Evolutionary conservation across 495 filamentous ascomycete genomes (phyloP), one percentile per base, ranked within the genome.

Genomic region (Xylaria cubensis): DNA sequence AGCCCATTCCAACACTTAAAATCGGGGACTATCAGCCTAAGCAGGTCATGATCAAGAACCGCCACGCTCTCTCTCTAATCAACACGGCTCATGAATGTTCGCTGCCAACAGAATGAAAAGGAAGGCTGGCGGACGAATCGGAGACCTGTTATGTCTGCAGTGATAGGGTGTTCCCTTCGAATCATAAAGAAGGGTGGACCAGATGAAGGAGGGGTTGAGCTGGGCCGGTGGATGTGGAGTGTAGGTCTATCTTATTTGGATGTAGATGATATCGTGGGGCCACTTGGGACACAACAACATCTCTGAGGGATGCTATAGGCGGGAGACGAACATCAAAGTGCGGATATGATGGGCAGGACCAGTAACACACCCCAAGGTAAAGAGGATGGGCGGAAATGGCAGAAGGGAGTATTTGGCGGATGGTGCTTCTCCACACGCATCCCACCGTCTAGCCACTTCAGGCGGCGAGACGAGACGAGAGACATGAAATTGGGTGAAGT

Each of bases 141-240:
- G 76, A 72, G 73, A 73, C 19, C 75, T 74, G 76, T 67, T 73
- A 73, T 67, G 74, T 70, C 76, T 74, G 77, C 77, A 75, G 76
- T 71, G 69, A 75, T 73, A 73, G 73, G 65, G 64, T 76, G 74
- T 69, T 72, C 73, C 70, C 72, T 79, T 76, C 75, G 56, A 42
- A 68, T 74, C 69, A 76, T 55, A 71, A 72, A 74, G 73, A 78
- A 72, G 74, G 71, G 74, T 72, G 72, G 72, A 73, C 74, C 71
- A 71, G 74, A 76, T 73, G 70, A 59, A 50, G 77, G 77, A 79
- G 77, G 77, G 77, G 77, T 79, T 73, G 73, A 70, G 62, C 74
- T 76, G 75, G 75, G 76, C 76, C 73, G 74, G 77, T 73, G 75
- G 77, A 79, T 74, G 74, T 78, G 77, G 77, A 79, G 76, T 79